A percentile compares a stretch with the other conserved stretches of the same genome.
These are phyloP conservation scores for Carpinus viminea DNA, from an alignment of 306 rosid genomes.

Conservation along the genomic window DNA sequence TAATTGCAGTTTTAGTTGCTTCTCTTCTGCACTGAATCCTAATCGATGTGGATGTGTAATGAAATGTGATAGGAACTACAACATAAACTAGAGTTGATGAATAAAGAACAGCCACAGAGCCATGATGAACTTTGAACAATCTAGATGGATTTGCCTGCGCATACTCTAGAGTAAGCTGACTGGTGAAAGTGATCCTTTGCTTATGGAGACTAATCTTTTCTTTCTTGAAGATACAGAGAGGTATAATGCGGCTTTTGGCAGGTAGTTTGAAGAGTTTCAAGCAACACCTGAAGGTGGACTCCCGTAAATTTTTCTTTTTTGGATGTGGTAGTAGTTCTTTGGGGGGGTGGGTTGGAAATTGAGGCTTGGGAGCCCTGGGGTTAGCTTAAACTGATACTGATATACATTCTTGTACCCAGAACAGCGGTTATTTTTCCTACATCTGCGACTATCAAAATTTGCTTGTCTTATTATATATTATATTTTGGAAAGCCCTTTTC, in stretches of 20 bases:
- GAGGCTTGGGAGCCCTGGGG: constrained; percentile 4
- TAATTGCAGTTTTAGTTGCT: not conserved
- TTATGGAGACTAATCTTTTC: constrained; percentile 5
- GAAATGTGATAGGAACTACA: constrained; percentile 69
- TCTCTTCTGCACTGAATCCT: constrained; percentile 10
- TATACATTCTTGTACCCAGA: not conserved
- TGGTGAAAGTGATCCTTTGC: constrained; percentile 19
- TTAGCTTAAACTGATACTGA: not conserved
- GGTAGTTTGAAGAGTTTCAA: constrained; percentile 37
- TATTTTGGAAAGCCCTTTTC: not conserved
- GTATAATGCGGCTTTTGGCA: constrained; percentile 27
- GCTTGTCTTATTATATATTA: too few species aligned
- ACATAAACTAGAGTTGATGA: constrained; percentile 70
- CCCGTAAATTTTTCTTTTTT: not conserved
- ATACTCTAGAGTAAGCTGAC: constrained; percentile 31
- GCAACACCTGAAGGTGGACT: constrained; percentile 11
- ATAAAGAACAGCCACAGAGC: constrained; percentile 56
- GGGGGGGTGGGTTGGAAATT: not conserved
- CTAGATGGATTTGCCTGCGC: constrained; percentile 5
- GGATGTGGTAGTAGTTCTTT: not conserved
- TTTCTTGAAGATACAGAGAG: constrained; percentile 11
- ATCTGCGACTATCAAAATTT: not conserved
- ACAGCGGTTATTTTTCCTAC: not conserved
- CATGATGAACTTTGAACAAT: constrained; percentile 77
- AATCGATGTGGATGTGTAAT: constrained; percentile 21